Evolutionary conservation across 2,329 filamentous ascomycete genomes (phyloP).

Genomic region (Penicillium fuscoglaucum): DNA sequence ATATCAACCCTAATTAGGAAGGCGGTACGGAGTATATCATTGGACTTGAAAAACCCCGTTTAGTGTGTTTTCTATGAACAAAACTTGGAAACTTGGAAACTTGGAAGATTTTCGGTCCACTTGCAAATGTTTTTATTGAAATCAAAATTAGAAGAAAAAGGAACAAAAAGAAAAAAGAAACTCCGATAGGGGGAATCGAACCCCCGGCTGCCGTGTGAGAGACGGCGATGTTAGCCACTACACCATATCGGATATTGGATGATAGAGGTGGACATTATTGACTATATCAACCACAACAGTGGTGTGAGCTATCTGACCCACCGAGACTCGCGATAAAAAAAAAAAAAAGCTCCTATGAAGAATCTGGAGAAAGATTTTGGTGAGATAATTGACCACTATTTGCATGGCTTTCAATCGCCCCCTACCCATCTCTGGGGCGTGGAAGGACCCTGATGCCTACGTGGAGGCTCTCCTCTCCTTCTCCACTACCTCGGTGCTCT

Average conservation of each 20-base stretch:
- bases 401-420: slow-evolving; percentile 51
- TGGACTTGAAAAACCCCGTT: not conserved
- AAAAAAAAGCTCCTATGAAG: too few species aligned
- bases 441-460: slow-evolving; percentile 72
- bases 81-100: not conserved
- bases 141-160: not conserved
- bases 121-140: not conserved
- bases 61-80: not conserved
- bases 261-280: too few species aligned
- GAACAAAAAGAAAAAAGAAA: not conserved
- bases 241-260: slow-evolving; percentile 27
- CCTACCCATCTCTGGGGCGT: slow-evolving; percentile 71
- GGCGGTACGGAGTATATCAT: not conserved
- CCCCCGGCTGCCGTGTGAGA: slow-evolving; percentile 33
- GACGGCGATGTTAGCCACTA: slow-evolving; percentile 34
- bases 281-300: too few species aligned
- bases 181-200: slow-evolving; percentile 34
- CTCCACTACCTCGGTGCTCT: slow-evolving; percentile 69
- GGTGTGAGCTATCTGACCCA: too few species aligned
- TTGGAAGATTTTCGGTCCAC: not conserved
- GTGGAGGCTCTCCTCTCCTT: slow-evolving; percentile 76
- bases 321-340: too few species aligned
- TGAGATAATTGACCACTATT: not conserved
- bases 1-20: not conserved
- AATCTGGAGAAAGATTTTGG: not conserved